Conservation (phyloP, 208 protist species). For the Vickermania spadyakhi region DNA sequence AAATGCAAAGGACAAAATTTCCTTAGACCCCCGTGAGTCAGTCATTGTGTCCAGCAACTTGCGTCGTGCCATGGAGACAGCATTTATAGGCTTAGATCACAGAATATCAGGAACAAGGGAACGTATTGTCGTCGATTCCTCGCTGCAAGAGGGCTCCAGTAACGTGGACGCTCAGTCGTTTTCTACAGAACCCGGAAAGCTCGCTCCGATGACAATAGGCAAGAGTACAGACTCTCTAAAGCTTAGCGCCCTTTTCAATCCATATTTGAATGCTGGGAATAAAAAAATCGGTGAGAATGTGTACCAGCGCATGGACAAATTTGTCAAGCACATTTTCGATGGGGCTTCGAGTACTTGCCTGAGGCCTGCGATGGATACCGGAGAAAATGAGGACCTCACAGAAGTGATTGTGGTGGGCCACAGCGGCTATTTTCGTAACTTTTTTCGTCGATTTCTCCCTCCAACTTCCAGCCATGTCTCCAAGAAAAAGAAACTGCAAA, state of each 20-base stretch:
- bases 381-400: slow-evolving; percentile 49
- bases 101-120: slow-evolving; percentile 55
- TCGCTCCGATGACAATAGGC: slow-evolving; percentile 54
- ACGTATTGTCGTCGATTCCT: slow-evolving; percentile 75
- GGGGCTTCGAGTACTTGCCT: slow-evolving; percentile 15
- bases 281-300: slow-evolving; percentile 55
- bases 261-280: slow-evolving; percentile 69
- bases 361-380: slow-evolving; percentile 7
- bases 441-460: slow-evolving; percentile 85
- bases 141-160: slow-evolving; percentile 82
- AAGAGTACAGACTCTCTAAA: slow-evolving; percentile 23
- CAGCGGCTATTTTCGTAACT: slow-evolving; percentile 82
- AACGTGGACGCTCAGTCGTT: slow-evolving; percentile 89
- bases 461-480: slow-evolving; percentile 44
- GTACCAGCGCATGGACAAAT: slow-evolving; percentile 75
- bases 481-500: slow-evolving; percentile 81
- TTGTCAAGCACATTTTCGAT: slow-evolving; percentile 63
- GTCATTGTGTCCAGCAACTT: slow-evolving; percentile 80
- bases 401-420: slow-evolving; percentile 90
- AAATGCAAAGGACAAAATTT: slow-evolving; percentile 45
- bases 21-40: slow-evolving; percentile 44
- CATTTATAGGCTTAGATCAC: slow-evolving; percentile 45
- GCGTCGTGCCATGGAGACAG: slow-evolving; percentile 83
- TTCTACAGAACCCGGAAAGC: slow-evolving; percentile 58
- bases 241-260: slow-evolving; percentile 41